Base-by-base conservation (phyloP, 345 rosid genomes). In the Garcia nutans region DNA sequence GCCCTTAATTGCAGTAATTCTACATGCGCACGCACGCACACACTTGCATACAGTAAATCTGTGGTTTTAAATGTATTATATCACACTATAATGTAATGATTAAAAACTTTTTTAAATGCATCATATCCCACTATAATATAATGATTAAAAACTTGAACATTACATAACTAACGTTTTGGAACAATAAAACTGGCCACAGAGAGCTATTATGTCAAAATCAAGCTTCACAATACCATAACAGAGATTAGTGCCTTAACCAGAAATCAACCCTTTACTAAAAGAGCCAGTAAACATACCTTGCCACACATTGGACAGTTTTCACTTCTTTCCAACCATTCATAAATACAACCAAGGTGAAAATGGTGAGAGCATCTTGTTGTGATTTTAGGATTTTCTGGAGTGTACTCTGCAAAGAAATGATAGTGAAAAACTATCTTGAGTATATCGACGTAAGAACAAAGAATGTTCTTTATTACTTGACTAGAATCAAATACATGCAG, bases 311-410 rank as follows among this genome's bases (percentile, higher is more conserved):
- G 93, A 81, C 93, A 89, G 23, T 74, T 88, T 73, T 88, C 93
- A 72, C 93, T 89, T 79, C 93, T 89, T 84, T 89, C 93, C 93
- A 89, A 79, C 93, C 93, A 89, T 47, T 89, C 93, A 56, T 89
- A 89, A 71, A 89, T 89, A 77, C 93, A 89, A 72, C 93, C 91
- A 23, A 89, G 89, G 80, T 89, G 93, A 80, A 86, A 89, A 81
- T 89, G 91, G 80, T 89, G 93, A 19, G 91, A 80, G 78, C 93
- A 89, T 60, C 69, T 72, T 19, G 91, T 81, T 9, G 78, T 82
- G 59, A 89, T 88, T 81, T 88, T 88, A 56, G 93, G 93, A 80
- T 89, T 88, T 78, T 89, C 93, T 0, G 79, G 74, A 23, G 91
- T 86, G 78, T 88, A 89, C 65, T 88, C 93, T 89, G 89, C 89